Conservation (phyloP, 2,329 filamentous ascomycete genomes). For the Hymenoscyphus albidus region DNA sequence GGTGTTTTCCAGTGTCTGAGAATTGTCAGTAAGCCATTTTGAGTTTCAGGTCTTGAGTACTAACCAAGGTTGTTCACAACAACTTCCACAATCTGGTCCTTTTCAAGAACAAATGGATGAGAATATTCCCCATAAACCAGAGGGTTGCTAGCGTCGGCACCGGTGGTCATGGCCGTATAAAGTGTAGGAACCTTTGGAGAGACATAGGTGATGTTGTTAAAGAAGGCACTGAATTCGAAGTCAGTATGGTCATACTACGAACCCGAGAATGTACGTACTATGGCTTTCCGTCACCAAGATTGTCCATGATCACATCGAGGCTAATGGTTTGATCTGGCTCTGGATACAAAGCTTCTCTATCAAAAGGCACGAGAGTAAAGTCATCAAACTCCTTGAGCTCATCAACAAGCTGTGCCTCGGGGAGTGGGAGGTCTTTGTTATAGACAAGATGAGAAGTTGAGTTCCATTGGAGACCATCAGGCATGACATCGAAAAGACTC, state of each 20-base stretch:
- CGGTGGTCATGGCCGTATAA: conserved; percentile 60
- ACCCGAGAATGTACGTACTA: conserved; percentile 44
- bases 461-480: conserved; percentile 64
- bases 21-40: conserved; percentile 2
- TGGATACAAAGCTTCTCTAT: conserved; percentile 57
- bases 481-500: conserved; percentile 62
- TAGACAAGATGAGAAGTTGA: conserved; percentile 63
- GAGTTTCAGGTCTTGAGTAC: background rate
- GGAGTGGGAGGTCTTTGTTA: conserved; percentile 43
- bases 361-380: conserved; percentile 63
- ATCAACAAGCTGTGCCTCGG: conserved; percentile 52
- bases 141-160: conserved; percentile 50
- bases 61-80: conserved; percentile 66
- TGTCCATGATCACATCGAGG: conserved; percentile 63
- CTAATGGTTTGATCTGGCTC: conserved; percentile 61
- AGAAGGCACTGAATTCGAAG: conserved; percentile 41
- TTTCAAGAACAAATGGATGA: conserved; percentile 64
- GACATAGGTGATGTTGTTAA: conserved; percentile 63
- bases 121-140: conserved; percentile 63
- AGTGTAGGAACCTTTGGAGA: conserved; percentile 63
- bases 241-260: background rate
- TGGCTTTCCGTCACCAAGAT: conserved; percentile 62
- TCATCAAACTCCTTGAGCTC: conserved; percentile 71
- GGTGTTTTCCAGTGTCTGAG: conserved; percentile 62
- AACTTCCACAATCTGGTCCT: conserved; percentile 65